phyloP scores from a whole-genome alignment of 371 early-diverging fungal genomes.

The Mortierella sp. region DNA sequence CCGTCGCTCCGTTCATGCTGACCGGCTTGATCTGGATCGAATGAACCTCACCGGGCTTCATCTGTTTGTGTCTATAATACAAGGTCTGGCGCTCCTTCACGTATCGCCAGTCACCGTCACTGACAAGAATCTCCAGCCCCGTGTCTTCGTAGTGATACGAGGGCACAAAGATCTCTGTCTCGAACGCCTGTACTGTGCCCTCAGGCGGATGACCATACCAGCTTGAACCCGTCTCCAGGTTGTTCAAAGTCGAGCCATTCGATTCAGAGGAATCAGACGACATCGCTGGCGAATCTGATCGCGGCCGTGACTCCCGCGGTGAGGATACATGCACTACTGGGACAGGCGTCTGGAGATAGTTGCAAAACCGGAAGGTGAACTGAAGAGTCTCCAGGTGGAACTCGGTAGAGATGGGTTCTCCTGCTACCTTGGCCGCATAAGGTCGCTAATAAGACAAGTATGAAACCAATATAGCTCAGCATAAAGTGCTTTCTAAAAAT shows the following conservation, averaged over 20 bases:
- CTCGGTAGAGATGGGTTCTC: conserved; percentile 68
- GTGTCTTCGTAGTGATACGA: conserved; percentile 72
- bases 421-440: conserved; percentile 84
- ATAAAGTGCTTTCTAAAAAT: background rate
- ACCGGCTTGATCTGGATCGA: conserved; percentile 17
- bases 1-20: background rate
- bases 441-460: conserved; percentile 65
- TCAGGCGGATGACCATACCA: conserved; percentile 24
- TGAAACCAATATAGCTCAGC: background rate
- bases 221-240: background rate
- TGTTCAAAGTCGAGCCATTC: background rate
- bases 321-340: conserved; percentile 22
- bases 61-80: conserved; percentile 56
- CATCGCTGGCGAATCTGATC: background rate
- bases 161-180: conserved; percentile 79
- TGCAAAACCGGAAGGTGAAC: conserved; percentile 68
- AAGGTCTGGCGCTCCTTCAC: conserved; percentile 71
- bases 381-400: conserved; percentile 69
- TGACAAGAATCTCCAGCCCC: conserved; percentile 60
- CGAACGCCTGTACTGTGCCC: conserved; percentile 24
- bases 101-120: conserved; percentile 76
- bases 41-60: conserved; percentile 26
- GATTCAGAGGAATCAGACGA: conserved; percentile 1
- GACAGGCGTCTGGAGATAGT: conserved; percentile 33
- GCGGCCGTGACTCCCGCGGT: conserved; percentile 9